A percentile compares a stretch with the other conserved stretches of the same genome.
Conservation (phyloP, 2,329 filamentous ascomycete genomes). For the Fusarium sacchari region DNA sequence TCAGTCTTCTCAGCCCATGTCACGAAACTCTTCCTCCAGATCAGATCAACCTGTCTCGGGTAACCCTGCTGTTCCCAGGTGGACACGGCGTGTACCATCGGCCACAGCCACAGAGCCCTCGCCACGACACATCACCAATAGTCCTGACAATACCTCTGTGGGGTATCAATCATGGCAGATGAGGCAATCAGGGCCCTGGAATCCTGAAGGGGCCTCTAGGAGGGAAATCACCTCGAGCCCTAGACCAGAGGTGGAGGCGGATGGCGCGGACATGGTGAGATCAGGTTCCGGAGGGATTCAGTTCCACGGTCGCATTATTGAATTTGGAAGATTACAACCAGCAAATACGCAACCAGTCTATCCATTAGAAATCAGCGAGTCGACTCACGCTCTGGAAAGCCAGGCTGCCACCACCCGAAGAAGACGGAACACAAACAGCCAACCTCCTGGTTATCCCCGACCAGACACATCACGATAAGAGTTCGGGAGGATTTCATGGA, state of each 20-base stretch:
- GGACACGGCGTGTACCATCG: conserved; percentile 23
- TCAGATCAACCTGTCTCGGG: conserved; percentile 3
- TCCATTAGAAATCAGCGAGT: conserved; percentile 28
- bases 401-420: background rate
- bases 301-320: conserved; percentile 36
- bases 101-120: conserved; percentile 34
- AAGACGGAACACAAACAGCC: background rate
- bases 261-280: conserved; percentile 35
- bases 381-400: background rate
- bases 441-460: background rate
- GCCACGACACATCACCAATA: conserved; percentile 11
- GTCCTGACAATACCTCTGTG: conserved; percentile 10
- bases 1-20: conserved; percentile 37
- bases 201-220: conserved; percentile 5
- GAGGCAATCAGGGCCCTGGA: conserved; percentile 33
- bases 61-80: background rate
- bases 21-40: conserved; percentile 28
- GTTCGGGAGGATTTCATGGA: background rate
- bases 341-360: conserved; percentile 8
- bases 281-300: conserved; percentile 40
- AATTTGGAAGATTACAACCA: conserved; percentile 32
- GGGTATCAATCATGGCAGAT: conserved; percentile 23
- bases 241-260: background rate
- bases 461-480: background rate
- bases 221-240: conserved; percentile 3